Conservation (phyloP, 2,329 filamentous ascomycete species). For the Ophiostoma sp. region DNA sequence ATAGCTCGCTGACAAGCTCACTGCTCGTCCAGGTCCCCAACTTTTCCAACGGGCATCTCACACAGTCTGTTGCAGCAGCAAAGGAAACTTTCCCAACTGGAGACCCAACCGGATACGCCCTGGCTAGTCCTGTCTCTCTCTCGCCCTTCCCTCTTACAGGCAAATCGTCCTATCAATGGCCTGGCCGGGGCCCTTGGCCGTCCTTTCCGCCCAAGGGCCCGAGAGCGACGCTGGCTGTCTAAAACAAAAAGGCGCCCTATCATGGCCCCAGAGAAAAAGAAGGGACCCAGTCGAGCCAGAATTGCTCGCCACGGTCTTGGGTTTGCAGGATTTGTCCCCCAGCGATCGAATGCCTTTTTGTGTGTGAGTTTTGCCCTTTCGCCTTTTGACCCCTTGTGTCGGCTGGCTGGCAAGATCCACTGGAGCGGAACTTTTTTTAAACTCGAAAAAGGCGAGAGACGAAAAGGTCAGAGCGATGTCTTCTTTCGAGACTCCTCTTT, state of each 20-base stretch:
- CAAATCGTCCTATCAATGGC: not conserved
- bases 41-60: not conserved
- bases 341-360: conserved; percentile 1
- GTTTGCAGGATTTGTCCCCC: conserved; percentile 21
- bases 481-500: too few species aligned
- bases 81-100: not conserved
- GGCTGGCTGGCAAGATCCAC: conserved; percentile 8
- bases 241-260: not conserved
- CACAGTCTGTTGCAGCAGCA: not conserved
- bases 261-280: not conserved
- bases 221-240: conserved; percentile 15
- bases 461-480: conserved; percentile 12
- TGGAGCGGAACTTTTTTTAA: not conserved
- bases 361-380: not conserved
- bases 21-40: conserved; percentile 6
- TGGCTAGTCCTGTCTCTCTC: not conserved
- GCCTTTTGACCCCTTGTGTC: not conserved
- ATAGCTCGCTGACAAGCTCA: conserved; percentile 13
- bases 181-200: conserved; percentile 3
- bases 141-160: not conserved
- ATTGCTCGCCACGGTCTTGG: conserved; percentile 25
- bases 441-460: not conserved
- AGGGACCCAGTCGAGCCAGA: not conserved
- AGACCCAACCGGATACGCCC: not conserved
- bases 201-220: conserved; percentile 8